phyloP scores from a whole-genome alignment of 1,284 basidiomycete species.

The Limonomyces culmigenus region DNA sequence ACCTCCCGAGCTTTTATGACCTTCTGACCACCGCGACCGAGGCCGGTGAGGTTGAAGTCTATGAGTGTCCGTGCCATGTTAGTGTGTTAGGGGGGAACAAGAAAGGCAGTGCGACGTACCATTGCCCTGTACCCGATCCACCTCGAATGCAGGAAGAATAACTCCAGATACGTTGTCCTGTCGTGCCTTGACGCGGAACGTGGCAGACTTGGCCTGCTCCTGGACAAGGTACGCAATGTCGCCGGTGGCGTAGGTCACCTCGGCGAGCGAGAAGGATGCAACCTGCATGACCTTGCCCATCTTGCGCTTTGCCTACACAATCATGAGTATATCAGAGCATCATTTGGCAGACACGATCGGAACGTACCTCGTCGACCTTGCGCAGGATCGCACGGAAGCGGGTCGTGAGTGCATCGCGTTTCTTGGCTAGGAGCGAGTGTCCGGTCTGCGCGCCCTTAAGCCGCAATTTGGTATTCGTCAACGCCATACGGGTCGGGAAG shows the following conservation, averaged over 20 bases:
- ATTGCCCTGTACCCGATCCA: conserved; percentile 67
- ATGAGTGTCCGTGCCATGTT: conserved; percentile 1
- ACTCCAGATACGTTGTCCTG: conserved; percentile 99
- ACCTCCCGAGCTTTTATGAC: conserved; percentile 87
- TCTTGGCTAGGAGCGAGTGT: conserved; percentile 93
- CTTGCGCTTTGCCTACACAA: conserved; percentile 80
- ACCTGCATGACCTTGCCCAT: conserved; percentile 99
- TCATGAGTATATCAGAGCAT: background rate
- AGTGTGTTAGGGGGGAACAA: background rate
- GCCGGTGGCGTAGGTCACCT: conserved; percentile 94
- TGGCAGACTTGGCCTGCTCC: conserved; percentile 81
- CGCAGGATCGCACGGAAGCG: conserved; percentile 80
- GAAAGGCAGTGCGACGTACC: conserved; percentile 28
- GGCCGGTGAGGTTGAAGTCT: conserved; percentile 98
- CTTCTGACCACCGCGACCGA: conserved; percentile 94
- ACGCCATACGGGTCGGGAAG: conserved; percentile 88
- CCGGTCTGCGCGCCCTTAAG: conserved; percentile 96
- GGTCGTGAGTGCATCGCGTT: conserved; percentile 89
- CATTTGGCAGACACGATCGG: conserved; percentile 1
- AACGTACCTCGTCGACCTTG: conserved; percentile 83
- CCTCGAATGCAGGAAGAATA: conserved; percentile 90
- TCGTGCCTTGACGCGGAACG: conserved; percentile 86
- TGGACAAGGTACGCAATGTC: conserved; percentile 95
- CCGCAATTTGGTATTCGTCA: conserved; percentile 86
- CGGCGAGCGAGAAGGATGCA: conserved; percentile 95